Evolutionary conservation across 805 yeast genomes (phyloP), one percentile per base, ranked within the genome.

Genomic region (Wickerhamiella hasegawae): DNA sequence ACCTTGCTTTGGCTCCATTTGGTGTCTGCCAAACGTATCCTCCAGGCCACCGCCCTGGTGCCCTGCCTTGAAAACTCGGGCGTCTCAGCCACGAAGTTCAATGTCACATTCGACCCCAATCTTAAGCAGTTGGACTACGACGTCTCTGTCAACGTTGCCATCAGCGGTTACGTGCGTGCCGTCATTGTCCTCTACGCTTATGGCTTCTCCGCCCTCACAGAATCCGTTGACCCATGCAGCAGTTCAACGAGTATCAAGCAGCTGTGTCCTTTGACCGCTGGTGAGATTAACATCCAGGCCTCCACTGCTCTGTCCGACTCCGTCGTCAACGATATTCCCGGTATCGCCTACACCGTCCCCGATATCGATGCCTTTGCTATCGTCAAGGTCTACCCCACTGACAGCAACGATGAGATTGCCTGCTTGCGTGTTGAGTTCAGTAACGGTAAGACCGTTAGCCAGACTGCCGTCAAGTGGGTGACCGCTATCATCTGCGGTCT

Each of bases 401-500:
- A 58, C 39, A 51, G 61, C 5, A 44, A 49, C 32, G 35, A 33
- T 5, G 52, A 57, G 38, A 49, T 77, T 37, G 82, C 84, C 26
- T 83, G 94, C 53, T 63, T 83, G 38, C 87, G 79, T 51, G 73
- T 82, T 14, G 68, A 68, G 40, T 73, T 83, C 51, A 49, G 75
- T 16, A 83, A 83, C 52, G 83, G 85, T 25, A 79, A 75, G 48
- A 75, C 92, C 2, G 87, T 83, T 16, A 60, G 79, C 30, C 94
- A 82, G 51, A 63, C 69, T 2, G 80, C 80, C 45, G 84, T 77
- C 39, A 78, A 80, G 57, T 85, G 96, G 96, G 93, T 82, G 28
- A 82, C 94, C 15, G 96, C 96, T 1, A 76, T 77, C 16, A 64
- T 84, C 47, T 83, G 93, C 1, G 95, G 95, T 42, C 55, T 81